Conservation (phyloP, 1,284 basidiomycete genomes). For the Ustanciosporium gigantosporum region DNA sequence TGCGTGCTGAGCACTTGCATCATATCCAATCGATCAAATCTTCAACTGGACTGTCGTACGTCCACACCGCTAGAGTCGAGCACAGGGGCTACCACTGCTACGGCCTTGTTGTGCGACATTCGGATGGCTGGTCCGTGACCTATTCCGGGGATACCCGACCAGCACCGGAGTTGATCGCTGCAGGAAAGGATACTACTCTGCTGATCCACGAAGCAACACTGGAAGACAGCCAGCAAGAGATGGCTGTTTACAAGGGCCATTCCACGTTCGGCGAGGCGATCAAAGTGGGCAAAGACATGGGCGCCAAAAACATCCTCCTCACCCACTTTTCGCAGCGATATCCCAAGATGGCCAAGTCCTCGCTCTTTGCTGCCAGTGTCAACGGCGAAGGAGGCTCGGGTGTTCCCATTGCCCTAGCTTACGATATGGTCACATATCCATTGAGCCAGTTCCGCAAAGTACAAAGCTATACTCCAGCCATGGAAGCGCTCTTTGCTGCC, state of each 20-base stretch:
- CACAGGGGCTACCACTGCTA: slow-evolving; percentile 28
- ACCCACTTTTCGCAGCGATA: slow-evolving; percentile 96
- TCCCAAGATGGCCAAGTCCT: slow-evolving; percentile 74
- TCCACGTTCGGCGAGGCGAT: slow-evolving; percentile 88
- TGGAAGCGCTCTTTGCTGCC: slow-evolving; percentile 71
- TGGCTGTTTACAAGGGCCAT: slow-evolving; percentile 79
- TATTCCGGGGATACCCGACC: slow-evolving; percentile 88
- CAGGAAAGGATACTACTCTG: slow-evolving; percentile 73
- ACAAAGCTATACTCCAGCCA: slow-evolving; percentile 71
- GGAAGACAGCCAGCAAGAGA: slow-evolving; percentile 69
- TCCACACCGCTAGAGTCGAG: slow-evolving; percentile 39
- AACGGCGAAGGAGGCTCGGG: background rate
- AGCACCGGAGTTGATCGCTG: slow-evolving; percentile 70
- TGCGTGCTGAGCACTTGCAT: slow-evolving; percentile 2
- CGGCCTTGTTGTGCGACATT: slow-evolving; percentile 63
- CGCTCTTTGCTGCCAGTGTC: slow-evolving; percentile 6
- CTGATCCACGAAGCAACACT: slow-evolving; percentile 94
- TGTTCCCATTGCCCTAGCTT: slow-evolving; percentile 69
- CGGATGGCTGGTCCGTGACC: slow-evolving; percentile 45
- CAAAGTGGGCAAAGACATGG: slow-evolving; percentile 73
- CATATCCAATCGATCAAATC: slow-evolving; percentile 18
- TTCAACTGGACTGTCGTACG: slow-evolving; percentile 12
- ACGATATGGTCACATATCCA: slow-evolving; percentile 76
- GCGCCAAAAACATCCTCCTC: slow-evolving; percentile 77
- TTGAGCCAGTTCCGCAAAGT: slow-evolving; percentile 82